phyloP scores from a whole-genome alignment of 1,284 basidiomycete genomes.

The Schizopora paradoxa region DNA sequence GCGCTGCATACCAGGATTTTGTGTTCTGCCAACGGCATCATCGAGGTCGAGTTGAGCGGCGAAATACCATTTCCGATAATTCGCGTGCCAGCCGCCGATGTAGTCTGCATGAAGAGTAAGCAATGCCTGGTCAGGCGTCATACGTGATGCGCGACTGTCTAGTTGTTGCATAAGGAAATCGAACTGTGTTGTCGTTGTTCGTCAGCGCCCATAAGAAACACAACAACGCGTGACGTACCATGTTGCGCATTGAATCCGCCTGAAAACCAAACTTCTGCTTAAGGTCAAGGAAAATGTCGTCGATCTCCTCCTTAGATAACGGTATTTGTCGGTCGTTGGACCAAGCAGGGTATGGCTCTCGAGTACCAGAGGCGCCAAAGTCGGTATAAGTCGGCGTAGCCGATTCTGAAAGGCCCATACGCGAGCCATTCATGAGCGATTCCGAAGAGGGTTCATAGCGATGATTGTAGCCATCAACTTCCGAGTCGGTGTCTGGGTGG shows the following conservation, averaged over 20 bases:
- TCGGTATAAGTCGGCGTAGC: slow-evolving; percentile 61
- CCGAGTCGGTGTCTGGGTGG: slow-evolving; percentile 72
- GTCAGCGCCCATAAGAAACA: not conserved
- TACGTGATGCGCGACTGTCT: slow-evolving; percentile 93
- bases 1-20: slow-evolving; percentile 86
- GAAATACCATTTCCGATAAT: slow-evolving; percentile 99
- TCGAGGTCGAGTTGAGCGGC: slow-evolving; percentile 98
- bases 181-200: no score
- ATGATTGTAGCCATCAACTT: slow-evolving; percentile 65
- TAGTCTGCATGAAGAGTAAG: slow-evolving; percentile 97
- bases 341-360: slow-evolving; percentile 92
- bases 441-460: slow-evolving; percentile 68
- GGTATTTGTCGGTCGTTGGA: slow-evolving; percentile 88
- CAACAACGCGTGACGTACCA: slow-evolving; percentile 46
- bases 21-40: slow-evolving; percentile 90
- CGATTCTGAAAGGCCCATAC: slow-evolving; percentile 55
- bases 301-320: slow-evolving; percentile 97
- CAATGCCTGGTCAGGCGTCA: slow-evolving; percentile 94
- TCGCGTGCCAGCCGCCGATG: slow-evolving; percentile 95
- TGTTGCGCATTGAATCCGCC: slow-evolving; percentile 86
- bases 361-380: slow-evolving; percentile 40
- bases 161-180: slow-evolving; percentile 98
- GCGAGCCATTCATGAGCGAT: slow-evolving; percentile 48
- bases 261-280: slow-evolving; percentile 99
- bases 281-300: slow-evolving; percentile 96